Evolutionary conservation across 805 yeast species (phyloP), one percentile per base, ranked within the genome.

Genomic region (Metschnikowia reukaufii): DNA sequence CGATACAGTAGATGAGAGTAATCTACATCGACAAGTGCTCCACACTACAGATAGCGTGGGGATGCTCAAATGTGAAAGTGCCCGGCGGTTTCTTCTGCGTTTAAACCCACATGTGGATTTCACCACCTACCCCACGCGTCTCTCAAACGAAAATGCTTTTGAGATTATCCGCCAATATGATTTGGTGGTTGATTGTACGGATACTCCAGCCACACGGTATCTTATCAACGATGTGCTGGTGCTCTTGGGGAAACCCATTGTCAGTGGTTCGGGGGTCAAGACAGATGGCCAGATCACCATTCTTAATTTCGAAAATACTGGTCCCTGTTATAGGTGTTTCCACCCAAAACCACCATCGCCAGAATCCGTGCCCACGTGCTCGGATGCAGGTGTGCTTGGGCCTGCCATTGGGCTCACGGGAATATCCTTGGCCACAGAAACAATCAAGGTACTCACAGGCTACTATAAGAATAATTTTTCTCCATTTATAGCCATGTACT

Each of bases 321-420:
- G 96, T 0, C 99, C 99, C 0, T 94, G 99, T 63, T 94, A 94
- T 62, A 72, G 99, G 50, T 94, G 99, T 62, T 82, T 91, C 65
- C 88, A 87, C 56, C 98, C 99, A 0, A 70, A 70, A 6, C 96
- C 98, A 0, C 97, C 99, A 0, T 82, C 91, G 1, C 87, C 96
- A 1, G 83, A 81, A 48, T 74, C 86, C 1, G 89, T 91, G 1
- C 79, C 89, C 0, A 78, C 95, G 0, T 94, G 99, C 58, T 80
- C 87, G 12, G 98, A 90, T 65, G 96, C 96, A 2, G 97, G 97
- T 4, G 95, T 92, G 0, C 65, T 94, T 20, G 99, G 99, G 0
- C 96, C 98, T 0, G 94, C 91, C n/a, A 95, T 94, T 45, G 99
- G 99, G 0, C 57, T 89, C 0, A 81, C 92, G 61, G 99, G 99